Conservation (phyloP, 352 stramenopile genomes). For the Phytophthora sp. region DNA sequence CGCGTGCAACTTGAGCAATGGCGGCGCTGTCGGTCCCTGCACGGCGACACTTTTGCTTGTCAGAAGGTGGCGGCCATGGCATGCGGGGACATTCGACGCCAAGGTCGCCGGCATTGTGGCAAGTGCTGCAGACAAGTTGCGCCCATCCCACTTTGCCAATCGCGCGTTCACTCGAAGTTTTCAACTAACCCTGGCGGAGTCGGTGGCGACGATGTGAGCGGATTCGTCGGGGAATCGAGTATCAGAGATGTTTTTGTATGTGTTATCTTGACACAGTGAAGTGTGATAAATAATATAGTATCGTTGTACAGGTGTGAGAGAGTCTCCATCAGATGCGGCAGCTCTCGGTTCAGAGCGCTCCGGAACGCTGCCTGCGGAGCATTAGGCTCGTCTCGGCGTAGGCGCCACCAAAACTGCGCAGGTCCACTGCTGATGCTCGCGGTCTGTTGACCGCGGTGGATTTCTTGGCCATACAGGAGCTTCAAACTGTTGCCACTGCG, state of each 20-base stretch:
- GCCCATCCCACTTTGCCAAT: background rate
- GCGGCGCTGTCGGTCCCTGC: too few relatives aligned
- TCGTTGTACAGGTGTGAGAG: too few relatives aligned
- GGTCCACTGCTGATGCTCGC: background rate
- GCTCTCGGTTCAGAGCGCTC: background rate
- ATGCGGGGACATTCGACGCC: too few relatives aligned
- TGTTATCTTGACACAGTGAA: background rate
- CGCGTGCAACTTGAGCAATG: conserved; percentile 22
- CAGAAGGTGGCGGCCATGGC: too few relatives aligned
- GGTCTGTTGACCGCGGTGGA: background rate
- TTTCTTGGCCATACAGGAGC: background rate
- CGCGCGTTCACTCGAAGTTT: background rate
- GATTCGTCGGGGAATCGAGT: background rate
- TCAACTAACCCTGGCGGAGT: background rate
- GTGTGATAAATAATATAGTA: background rate
- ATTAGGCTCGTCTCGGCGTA: background rate
- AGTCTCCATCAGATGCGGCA: too few relatives aligned
- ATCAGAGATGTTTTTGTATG: background rate
- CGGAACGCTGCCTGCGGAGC: background rate
- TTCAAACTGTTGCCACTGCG: too few relatives aligned
- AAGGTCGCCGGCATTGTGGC: conserved; percentile 7
- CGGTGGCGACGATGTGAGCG: background rate
- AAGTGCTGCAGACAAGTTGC: conserved; percentile 1
- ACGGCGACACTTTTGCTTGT: too few relatives aligned
- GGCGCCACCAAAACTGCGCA: background rate